A percentile compares a stretch with the other conserved stretches of the same genome.
These are phyloP conservation scores for Rhododendron kiyosumense DNA, from an alignment of 148 eudicot species.

Conservation along the genomic window DNA sequence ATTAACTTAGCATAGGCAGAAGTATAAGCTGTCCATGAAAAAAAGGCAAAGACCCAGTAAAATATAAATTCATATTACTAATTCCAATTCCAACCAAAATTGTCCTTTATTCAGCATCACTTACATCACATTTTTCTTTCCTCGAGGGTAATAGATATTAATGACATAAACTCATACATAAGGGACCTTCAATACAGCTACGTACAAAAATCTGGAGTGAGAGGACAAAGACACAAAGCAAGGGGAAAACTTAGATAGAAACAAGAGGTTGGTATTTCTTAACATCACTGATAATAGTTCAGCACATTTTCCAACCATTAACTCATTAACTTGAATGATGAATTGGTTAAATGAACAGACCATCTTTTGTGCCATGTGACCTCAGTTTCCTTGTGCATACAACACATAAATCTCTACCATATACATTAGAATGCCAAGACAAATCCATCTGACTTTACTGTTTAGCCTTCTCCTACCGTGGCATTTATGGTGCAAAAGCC, in stretches of 20 bases:
- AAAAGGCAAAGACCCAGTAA: not conserved
- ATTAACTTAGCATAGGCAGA: not conserved
- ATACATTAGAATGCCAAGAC: not conserved
- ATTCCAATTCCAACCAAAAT: not conserved
- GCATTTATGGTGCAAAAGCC: slow-evolving; percentile 21
- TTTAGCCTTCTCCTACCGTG: not conserved
- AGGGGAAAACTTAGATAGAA: not conserved
- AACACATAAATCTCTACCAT: not conserved
- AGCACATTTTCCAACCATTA: slow-evolving; percentile 7
- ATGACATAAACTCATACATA: not conserved
- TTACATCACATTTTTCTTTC: not conserved
- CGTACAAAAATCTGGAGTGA: not conserved
- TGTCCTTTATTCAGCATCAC: not conserved
- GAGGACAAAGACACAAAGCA: not conserved
- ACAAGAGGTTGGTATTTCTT: slow-evolving; percentile 1
- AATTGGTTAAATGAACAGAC: slow-evolving; percentile 1
- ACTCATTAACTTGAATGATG: not conserved
- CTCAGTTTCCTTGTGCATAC: not conserved
- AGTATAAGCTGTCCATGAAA: not conserved
- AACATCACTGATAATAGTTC: not conserved
- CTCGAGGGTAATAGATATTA: not conserved
- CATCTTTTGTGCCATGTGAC: not conserved
- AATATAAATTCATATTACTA: not conserved
- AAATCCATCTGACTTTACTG: not conserved
- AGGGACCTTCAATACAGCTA: not conserved